phyloP scores from a whole-genome alignment of 2,329 filamentous ascomycete genomes.

The Metarhizium humberi region DNA sequence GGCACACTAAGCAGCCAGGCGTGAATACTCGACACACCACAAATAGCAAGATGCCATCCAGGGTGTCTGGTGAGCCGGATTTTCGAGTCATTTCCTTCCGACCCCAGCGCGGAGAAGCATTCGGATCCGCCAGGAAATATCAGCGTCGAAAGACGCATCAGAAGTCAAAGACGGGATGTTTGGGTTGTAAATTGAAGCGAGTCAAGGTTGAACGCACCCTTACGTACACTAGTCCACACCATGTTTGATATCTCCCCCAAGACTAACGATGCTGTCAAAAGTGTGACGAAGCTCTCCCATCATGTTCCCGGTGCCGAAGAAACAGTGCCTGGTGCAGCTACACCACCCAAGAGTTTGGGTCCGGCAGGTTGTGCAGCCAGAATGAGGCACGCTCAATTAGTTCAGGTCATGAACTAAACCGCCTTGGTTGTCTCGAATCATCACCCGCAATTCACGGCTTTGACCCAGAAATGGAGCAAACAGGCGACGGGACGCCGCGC shows the following conservation, averaged over 20 bases:
- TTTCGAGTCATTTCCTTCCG: constrained; percentile 2
- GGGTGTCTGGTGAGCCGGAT: not conserved
- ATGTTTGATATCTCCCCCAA: not conserved
- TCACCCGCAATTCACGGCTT: not conserved
- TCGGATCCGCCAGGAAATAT: constrained; percentile 1
- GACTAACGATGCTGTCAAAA: not conserved
- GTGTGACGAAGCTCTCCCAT: constrained; percentile 4
- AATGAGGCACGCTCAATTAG: too few species aligned
- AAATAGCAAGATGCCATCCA: not conserved
- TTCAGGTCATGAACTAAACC: too few species aligned
- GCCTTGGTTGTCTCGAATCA: too few species aligned
- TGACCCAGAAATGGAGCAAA: not conserved
- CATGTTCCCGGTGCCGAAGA: not conserved
- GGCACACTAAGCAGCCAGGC: not conserved
- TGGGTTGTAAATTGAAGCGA: constrained; percentile 13
- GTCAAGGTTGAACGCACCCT: constrained; percentile 11
- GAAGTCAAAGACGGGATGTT: constrained; percentile 13
- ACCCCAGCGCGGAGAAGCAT: not conserved
- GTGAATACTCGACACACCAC: not conserved
- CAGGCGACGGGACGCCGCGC: constrained; percentile 10
- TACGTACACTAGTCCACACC: not conserved
- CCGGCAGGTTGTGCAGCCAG: too few species aligned
- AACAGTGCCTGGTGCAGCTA: not conserved
- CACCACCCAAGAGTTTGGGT: not conserved
- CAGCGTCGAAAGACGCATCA: constrained; percentile 11